Percentiles rank a stretch among this genome's conserved stretches.
Evolutionary conservation across 106 monocot species (phyloP).

Genomic region (Platanthera guangdongensis): DNA sequence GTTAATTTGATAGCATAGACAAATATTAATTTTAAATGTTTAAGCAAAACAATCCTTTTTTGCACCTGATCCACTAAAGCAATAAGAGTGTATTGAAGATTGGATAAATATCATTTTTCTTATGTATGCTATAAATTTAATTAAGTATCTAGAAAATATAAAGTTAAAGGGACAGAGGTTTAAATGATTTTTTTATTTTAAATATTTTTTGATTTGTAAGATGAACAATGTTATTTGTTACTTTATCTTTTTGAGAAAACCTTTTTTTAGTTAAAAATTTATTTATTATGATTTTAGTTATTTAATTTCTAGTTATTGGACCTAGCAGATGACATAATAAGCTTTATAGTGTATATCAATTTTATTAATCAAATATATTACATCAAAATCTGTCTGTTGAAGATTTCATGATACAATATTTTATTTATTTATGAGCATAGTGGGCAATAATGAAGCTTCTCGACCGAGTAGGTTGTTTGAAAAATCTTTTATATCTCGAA

Average conservation of each 20-base stretch:
- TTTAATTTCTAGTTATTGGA: neutral
- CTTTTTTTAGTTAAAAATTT: neutral
- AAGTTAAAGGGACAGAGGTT: neutral
- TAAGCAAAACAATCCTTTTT: too few species aligned
- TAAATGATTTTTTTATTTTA: neutral
- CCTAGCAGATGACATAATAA: too few species aligned
- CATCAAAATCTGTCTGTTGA: neutral
- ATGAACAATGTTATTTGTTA: neutral
- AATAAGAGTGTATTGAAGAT: too few species aligned
- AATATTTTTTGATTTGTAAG: neutral
- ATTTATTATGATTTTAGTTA: neutral
- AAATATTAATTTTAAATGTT: neutral
- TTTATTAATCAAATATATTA: too few species aligned
- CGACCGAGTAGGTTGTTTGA: conserved; percentile 64
- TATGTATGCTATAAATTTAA: too few species aligned
- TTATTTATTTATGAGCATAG: conserved; percentile 25
- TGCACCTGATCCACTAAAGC: too few species aligned
- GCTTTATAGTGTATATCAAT: too few species aligned
- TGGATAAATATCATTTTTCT: too few species aligned
- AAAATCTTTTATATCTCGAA: conserved; percentile 81
- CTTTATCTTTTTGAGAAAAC: neutral
- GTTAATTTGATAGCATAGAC: neutral
- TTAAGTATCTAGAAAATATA: neutral
- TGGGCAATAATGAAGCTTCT: conserved; percentile 94
- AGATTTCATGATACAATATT: neutral